Base-by-base conservation (phyloP, 768 basidiomycete genomes). In the Kwoniella botswanensis region DNA sequence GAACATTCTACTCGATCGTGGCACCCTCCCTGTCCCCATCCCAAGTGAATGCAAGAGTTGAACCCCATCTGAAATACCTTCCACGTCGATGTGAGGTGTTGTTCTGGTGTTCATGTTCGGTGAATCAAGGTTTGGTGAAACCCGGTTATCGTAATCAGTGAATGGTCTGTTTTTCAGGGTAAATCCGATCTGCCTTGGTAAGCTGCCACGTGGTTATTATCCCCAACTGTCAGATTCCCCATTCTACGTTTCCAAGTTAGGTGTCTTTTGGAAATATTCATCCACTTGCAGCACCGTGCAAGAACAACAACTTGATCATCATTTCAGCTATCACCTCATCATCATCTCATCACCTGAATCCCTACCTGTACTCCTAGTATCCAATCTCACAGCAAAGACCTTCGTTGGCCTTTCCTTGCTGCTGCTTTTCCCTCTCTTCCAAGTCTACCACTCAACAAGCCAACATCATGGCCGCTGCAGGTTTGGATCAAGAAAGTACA, bases 401-500 rank as follows among this genome's bases (percentile, higher is more conserved):
- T 61, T 61, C 35, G 43, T 24, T 61, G 59, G 59, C 42, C 35
- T 61, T 61, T 61, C 22, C 35, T 61, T 43, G 59, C 59, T 61
- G 59, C 59, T 18, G 21, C 22, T 61, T 44, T 61, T 43, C 26
- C n/a, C 55, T 42, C 67, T 26, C 41, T 17, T 57, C 18, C 22
- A 17, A 67, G 46, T 24, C 26, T 1, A n/a, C 63, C 22, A 46
- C 44, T 21, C 12, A 63, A 17, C 63, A 60, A 57, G 68, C 59
- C 59, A 61, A 57, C 57, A 65, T 35, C 68, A 76, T 22, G 60
- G 74, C 75, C 74, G 71, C 74, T 35, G 46, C 65, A 44, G 75
- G 71, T 18, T 63, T 76, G 65, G 76, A 77, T 60, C 65, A 79
- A 53, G 79, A 81, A 68, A 77, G 74, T 67, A 73, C 72, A 63